Evolutionary conservation across 768 basidiomycete species (phyloP).

Genomic region (Suillus weaverae): DNA sequence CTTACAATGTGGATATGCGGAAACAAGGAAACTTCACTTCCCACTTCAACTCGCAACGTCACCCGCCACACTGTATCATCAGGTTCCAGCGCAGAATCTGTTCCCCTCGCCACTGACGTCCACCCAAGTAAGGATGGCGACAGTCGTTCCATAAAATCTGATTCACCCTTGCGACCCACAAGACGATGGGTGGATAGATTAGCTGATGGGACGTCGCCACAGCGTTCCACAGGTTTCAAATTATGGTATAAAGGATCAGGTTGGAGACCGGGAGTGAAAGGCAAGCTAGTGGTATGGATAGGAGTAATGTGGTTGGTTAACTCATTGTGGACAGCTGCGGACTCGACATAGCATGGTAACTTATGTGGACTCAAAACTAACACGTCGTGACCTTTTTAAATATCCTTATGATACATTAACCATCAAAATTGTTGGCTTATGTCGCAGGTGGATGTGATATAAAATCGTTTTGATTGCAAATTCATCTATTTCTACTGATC

Average conservation of each 20-base stretch:
- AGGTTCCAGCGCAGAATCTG: constrained; percentile 10
- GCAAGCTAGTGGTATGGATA: constrained; percentile 42
- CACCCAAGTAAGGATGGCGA: constrained; percentile 24
- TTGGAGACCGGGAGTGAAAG: constrained; percentile 41
- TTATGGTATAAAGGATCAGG: constrained; percentile 33
- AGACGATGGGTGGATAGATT: constrained; percentile 54
- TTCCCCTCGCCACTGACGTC: constrained; percentile 12
- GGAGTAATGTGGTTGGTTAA: constrained; percentile 66
- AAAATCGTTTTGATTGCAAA: neutral
- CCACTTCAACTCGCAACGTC: constrained; percentile 17
- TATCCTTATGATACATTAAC: constrained; percentile 1
- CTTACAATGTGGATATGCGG: constrained; percentile 63
- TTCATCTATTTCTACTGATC: neutral
- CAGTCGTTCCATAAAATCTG: constrained; percentile 35
- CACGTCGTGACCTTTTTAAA: neutral
- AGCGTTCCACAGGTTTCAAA: constrained; percentile 24
- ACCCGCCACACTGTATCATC: constrained; percentile 3
- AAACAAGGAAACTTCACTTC: constrained; percentile 26
- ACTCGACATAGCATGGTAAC: constrained; percentile 5
- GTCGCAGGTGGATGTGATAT: neutral
- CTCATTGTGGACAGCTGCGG: constrained; percentile 49
- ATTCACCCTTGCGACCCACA: constrained; percentile 38
- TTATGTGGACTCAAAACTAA: neutral
- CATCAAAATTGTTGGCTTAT: neutral
- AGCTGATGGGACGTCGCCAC: constrained; percentile 33